These are phyloP conservation scores for Candolleomyces eurysporus DNA, from an alignment of 768 basidiomycete species.

Conservation along the genomic window DNA sequence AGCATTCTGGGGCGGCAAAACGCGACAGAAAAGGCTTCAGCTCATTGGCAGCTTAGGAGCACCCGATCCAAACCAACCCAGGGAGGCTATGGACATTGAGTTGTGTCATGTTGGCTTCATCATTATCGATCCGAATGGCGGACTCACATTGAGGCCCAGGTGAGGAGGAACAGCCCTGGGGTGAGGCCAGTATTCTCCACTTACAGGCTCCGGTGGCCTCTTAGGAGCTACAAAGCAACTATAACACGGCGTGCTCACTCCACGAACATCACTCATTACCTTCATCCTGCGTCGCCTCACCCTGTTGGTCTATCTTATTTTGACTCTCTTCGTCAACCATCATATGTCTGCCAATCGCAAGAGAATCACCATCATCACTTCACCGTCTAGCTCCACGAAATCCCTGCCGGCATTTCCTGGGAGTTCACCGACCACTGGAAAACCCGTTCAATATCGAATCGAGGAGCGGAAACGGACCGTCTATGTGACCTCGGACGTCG, in stretches of 20 bases:
- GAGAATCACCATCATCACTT: constrained; percentile 37
- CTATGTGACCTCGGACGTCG: constrained; percentile 42
- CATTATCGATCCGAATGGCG: constrained; percentile 7
- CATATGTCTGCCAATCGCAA: constrained; percentile 31
- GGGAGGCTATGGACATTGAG: too few relatives aligned
- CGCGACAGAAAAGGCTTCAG: too few relatives aligned
- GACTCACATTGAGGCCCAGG: constrained; percentile 11
- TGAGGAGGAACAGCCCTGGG: not conserved
- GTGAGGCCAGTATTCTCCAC: too few relatives aligned
- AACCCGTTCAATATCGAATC: constrained; percentile 42
- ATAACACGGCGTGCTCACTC: not conserved
- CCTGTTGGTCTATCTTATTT: constrained; percentile 1
- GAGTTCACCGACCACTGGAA: constrained; percentile 30
- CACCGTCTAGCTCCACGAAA: constrained; percentile 24
- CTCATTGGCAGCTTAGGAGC: too few relatives aligned
- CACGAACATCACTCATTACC: not conserved
- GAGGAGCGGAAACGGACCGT: constrained; percentile 47
- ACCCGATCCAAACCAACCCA: too few relatives aligned
- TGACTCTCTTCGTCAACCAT: not conserved
- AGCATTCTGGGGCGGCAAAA: too few relatives aligned
- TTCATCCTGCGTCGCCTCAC: constrained; percentile 1
- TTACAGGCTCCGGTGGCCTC: too few relatives aligned
- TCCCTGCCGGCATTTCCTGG: constrained; percentile 20
- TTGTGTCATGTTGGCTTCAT: not conserved
- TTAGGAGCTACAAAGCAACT: not conserved